Base-by-base conservation (phyloP, 306 rosid genomes). In the Erythrophleum fordii region DNA sequence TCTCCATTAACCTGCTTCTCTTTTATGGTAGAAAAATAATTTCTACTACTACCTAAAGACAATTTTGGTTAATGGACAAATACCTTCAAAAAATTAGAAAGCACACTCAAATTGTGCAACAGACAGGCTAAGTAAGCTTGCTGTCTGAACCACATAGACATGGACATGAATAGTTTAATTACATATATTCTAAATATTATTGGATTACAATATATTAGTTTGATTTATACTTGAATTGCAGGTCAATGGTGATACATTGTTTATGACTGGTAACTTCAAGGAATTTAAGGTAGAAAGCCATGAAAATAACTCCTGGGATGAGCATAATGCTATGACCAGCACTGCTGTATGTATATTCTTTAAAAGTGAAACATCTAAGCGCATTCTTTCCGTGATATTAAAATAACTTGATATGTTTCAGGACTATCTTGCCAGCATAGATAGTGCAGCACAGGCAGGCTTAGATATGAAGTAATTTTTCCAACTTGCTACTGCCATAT, bases 241-340 rank as follows among this genome's bases (percentile, higher is more conserved):
- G 99, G 99, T 96, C 82, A 96, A 96, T 80, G 99, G 99, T 35
- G 91, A 96, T 78, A 87, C 99, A 34, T 77, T 93, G 82, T 96
- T 93, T 73, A 93, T 93, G 99, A 96, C 98, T 17, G 91, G 98
- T 46, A 86, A 69, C 82, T 96, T 96, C 88, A 93, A 88, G 87
- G 98, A 96, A 81, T 96, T 96, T 85, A 92, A 91, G 84, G 90
- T 86, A 62, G 99, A 93, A 83, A 91, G 83, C 83, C 89, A 73
- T 23, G 80, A 88, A 84, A 88, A 80, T 81, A 88, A 86, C 52
- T 80, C 80, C 20, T 96, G 99, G 99, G 86, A 93, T 86, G 92
- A 93, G 87, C 87, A 74, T 79, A 88, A 88, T 87, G 99, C 83
- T 55, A 68, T 96, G 88, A 77, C 89, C 73, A 96, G 91, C 85